These are phyloP conservation scores for Talaromyces sp. DNA, from an alignment of 2,329 filamentous ascomycete species.

Conservation along the genomic window DNA sequence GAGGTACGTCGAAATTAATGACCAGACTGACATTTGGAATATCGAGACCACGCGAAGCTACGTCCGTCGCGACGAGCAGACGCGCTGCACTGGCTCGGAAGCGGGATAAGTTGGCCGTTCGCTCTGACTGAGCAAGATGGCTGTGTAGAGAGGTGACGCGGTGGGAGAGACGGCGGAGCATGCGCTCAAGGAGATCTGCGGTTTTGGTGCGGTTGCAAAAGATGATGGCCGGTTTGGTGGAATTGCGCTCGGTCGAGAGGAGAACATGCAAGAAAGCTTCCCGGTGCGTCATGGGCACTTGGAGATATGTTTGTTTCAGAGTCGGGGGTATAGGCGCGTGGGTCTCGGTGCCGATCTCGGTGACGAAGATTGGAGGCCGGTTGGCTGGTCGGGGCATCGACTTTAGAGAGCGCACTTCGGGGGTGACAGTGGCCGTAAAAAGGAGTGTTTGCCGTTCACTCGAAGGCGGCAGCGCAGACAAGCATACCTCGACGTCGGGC, in stretches of 20 bases:
- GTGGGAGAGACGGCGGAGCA: constrained; percentile 79
- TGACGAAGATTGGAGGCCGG: constrained; percentile 76
- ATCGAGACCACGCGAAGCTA: constrained; percentile 88
- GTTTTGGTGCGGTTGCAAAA: constrained; percentile 92
- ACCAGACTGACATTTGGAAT: constrained; percentile 88
- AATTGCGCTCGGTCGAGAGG: constrained; percentile 70
- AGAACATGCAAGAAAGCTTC: constrained; percentile 93
- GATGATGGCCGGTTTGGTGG: constrained; percentile 73
- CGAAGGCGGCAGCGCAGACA: constrained; percentile 72
- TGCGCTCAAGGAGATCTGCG: constrained; percentile 81
- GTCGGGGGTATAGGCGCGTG: constrained; percentile 73
- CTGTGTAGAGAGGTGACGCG: constrained; percentile 89
- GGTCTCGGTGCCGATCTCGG: constrained; percentile 67
- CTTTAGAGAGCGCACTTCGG: constrained; percentile 83
- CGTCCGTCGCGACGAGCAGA: constrained; percentile 89
- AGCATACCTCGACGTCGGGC: constrained; percentile 84
- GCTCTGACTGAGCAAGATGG: constrained; percentile 73
- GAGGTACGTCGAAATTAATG: constrained; percentile 90
- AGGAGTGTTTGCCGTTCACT: constrained; percentile 81
- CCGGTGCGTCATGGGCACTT: constrained; percentile 84
- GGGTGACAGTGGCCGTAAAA: constrained; percentile 92
- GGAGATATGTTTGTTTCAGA: constrained; percentile 76
- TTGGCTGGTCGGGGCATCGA: constrained; percentile 63
- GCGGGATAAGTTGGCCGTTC: constrained; percentile 79
- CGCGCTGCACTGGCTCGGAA: constrained; percentile 87